Base-by-base conservation (phyloP, 441 rosid genomes). In the Hura crepitans region DNA sequence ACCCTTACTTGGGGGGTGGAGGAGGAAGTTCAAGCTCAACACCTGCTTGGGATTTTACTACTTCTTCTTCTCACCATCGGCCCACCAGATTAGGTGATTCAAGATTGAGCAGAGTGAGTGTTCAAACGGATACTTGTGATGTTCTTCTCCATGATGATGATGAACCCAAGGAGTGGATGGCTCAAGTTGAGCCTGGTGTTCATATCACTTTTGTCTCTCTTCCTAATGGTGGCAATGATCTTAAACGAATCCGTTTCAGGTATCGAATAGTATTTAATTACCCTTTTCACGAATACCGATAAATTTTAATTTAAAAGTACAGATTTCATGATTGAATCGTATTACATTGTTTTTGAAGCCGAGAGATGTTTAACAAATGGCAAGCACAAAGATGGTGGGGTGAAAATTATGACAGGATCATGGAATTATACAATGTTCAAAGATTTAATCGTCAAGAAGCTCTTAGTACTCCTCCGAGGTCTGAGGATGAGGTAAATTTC, bases 321-420 rank as follows among this genome's bases (percentile, higher is more conserved):
- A 4, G 4, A 4, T 35, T 35, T 35, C 39, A 35, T 1, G 39
- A 5, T 35, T 4, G 39, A 35, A 35, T 3, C 7, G 7, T 35
- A 35, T 35, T 35, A 5, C 0, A 4, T 35, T 35, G 46, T 42
- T 42, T 77, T 72, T 78, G 81, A 80, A 94, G 99, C 85, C 96
- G 97, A 5, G 98, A 95, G 81, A 90, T 92, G 90, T 96, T 96
- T 31, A 82, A 96, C 73, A 96, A 96, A 72, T 96, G 96, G 97
- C 96, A 96, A 83, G 99, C 99, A 1, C 99, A 96, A 81, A 74
- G 87, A 65, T 96, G 99, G 99, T 96, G 99, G 99, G 97, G 91
- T 18, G 97, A 96, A 83, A 96, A 96, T 64, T 93, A 84, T 11
- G 99, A 93, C 59, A 82, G 97, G 71, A 91, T 96, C 79, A 90